A percentile compares a stretch with the other conserved stretches of the same genome.
Evolutionary conservation across 2,329 filamentous ascomycete species (phyloP).

Genomic region (Neopestalotiopsis rosae): DNA sequence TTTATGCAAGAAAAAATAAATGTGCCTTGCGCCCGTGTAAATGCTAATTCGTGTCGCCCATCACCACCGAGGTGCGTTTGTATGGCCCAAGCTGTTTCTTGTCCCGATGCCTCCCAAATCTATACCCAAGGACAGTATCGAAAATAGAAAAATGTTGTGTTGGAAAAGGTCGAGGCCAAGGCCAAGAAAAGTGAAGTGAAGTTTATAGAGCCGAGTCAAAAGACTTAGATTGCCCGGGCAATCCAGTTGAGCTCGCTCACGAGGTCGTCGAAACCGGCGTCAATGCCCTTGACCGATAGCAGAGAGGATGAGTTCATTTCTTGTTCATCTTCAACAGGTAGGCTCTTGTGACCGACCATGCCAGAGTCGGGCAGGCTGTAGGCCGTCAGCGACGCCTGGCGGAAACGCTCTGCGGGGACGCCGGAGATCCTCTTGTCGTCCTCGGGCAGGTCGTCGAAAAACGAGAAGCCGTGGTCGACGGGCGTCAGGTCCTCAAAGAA

Average conservation of each 20-base stretch:
- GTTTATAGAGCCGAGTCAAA: conserved; percentile 27
- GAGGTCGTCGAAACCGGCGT: conserved; percentile 41
- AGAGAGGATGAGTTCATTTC: conserved; percentile 30
- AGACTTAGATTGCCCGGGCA: conserved; percentile 49
- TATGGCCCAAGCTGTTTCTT: not conserved
- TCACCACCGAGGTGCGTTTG: not conserved
- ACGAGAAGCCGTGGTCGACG: conserved; percentile 45
- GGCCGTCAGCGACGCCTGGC: conserved; percentile 37
- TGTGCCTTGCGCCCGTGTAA: not conserved
- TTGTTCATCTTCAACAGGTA: conserved; percentile 28
- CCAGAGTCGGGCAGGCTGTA: conserved; percentile 53
- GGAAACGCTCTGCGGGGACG: conserved; percentile 37
- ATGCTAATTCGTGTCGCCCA: not conserved
- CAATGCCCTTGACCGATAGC: conserved; percentile 34
- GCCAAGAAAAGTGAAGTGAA: conserved; percentile 17
- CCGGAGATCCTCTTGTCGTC: conserved; percentile 43
- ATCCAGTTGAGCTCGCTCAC: conserved; percentile 58
- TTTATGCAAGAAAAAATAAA: conserved; percentile 2
- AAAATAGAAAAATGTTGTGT: not conserved
- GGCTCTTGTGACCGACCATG: conserved; percentile 31
- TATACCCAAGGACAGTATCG: not conserved
- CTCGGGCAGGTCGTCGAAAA: conserved; percentile 53
- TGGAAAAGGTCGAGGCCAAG: not conserved
- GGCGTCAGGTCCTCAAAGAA: conserved; percentile 54
- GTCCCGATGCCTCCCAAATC: not conserved